phyloP scores from a whole-genome alignment of 1,139 yeast species.

The Saccharomycopsis phalli region DNA sequence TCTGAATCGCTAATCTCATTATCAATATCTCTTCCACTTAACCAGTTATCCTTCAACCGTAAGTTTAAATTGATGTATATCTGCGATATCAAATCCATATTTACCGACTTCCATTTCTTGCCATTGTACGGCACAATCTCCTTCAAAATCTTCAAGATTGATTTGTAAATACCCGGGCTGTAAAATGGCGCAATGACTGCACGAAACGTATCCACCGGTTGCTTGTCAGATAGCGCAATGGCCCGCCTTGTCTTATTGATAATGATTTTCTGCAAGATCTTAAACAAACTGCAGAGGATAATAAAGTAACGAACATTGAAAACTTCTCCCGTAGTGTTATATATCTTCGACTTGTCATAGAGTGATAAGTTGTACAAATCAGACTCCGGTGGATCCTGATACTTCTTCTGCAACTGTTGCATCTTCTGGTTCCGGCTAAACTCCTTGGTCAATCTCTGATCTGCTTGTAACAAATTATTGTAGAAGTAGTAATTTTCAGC shows the following conservation, averaged over 20 bases:
- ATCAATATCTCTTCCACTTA: conserved; percentile 74
- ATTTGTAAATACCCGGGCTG: conserved; percentile 55
- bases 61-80: conserved; percentile 71
- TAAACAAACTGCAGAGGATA: conserved; percentile 25
- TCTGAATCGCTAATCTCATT: conserved; percentile 69
- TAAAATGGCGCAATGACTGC: conserved; percentile 30
- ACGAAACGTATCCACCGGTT: conserved; percentile 32
- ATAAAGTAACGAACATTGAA: conserved; percentile 16
- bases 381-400: conserved; percentile 1
- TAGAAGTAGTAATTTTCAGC: conserved; percentile 15
- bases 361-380: not conserved
- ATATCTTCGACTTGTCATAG: conserved; percentile 1
- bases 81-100: conserved; percentile 88
- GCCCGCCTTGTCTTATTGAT: conserved; percentile 34
- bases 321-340: conserved; percentile 14
- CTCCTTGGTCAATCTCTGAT: conserved; percentile 11
- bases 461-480: conserved; percentile 15
- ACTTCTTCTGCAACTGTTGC: conserved; percentile 8
- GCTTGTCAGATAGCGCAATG: conserved; percentile 31
- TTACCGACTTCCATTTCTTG: conserved; percentile 85
- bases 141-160: conserved; percentile 65
- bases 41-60: conserved; percentile 77
- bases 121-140: conserved; percentile 87
- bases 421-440: conserved; percentile 7
- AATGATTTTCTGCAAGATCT: conserved; percentile 28